Evolutionary conservation across 768 basidiomycete species (phyloP), one percentile per base, ranked within the genome.

Genomic region (Kwoniella bestiolae): DNA sequence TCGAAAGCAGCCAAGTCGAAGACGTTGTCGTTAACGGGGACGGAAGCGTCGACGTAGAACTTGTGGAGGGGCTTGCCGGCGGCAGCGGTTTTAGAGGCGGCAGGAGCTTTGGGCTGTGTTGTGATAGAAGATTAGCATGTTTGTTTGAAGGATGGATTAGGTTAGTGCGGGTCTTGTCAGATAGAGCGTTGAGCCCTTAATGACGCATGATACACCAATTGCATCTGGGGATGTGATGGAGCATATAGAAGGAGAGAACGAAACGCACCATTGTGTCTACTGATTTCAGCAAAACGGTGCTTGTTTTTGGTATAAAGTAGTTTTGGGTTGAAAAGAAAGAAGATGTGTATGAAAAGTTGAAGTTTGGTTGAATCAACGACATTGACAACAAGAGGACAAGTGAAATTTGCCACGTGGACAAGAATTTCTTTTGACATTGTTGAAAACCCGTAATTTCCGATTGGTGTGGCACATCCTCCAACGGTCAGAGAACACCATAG

Each of bases 1-100:
- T 89, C 88, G 81, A 86, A 89, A 65, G 85, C 86, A 67, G 86
- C 87, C 52, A 86, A 85, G 73, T 88, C 87, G 77, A 80, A 78
- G 62, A 78, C 79, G 68, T 72, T 71, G 73, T 80, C 79, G 59
- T 60, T 68, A 57, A 75, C 79, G 32, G 79, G 79, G 71, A 80
- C 79, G 35, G 74, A 73, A 72, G 73, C 78, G 76, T 80, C 79
- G 66, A 80, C 76, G 72, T 76, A 76, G 78, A 80, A 80, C 67
- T 75, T 80, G 74, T 80, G 79, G 47, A 74, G 66, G 65, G 77
- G 74, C 71, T 80, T 80, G 73, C 71, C 79, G 58, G 71, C 58
- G 55, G 66, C 29, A 58, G 66, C 55, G 60, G 59, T 50, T 53
- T 63, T 63, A 56, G 66, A 50, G 64, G 70, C 34, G 64, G 74